These are phyloP conservation scores for Cucurbita moschata DNA, from an alignment of 306 rosid genomes.

Conservation along the genomic window DNA sequence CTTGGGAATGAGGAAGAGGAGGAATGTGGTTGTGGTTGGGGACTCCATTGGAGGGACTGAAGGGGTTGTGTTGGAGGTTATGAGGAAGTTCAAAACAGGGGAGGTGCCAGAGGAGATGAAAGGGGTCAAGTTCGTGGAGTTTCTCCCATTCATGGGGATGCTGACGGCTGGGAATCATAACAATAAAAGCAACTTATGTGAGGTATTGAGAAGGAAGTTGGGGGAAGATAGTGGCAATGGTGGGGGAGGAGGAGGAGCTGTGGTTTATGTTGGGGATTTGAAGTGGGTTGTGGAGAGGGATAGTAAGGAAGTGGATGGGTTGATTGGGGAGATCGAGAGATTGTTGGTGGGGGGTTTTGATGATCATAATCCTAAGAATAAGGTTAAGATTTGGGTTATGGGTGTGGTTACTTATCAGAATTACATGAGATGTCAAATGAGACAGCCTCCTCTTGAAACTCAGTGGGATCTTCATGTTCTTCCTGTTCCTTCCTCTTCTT, in stretches of 20 bases:
- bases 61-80: not conserved
- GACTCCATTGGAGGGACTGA: not conserved
- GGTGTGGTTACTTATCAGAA: slow-evolving; percentile 1
- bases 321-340: not conserved
- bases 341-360: not conserved
- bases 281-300: slow-evolving; percentile 1
- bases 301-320: not conserved
- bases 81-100: not conserved
- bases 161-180: no score
- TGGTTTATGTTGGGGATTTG: slow-evolving; percentile 8
- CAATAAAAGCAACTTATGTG: not conserved
- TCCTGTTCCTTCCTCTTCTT: slow-evolving; percentile 4
- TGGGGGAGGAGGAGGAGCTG: not conserved
- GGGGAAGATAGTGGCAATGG: not conserved
- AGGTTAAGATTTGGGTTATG: slow-evolving; percentile 2
- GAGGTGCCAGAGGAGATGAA: not conserved
- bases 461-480: slow-evolving; percentile 7
- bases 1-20: not conserved
- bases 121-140: not conserved
- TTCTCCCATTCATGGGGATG: not conserved
- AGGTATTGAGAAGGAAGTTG: not conserved
- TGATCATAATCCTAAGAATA: no score
- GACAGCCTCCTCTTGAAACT: slow-evolving; percentile 6
- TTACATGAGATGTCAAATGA: slow-evolving; percentile 11
- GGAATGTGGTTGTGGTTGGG: not conserved